These are phyloP conservation scores for Russula sp. DNA, from an alignment of 768 basidiomycete species.

Conservation along the genomic window DNA sequence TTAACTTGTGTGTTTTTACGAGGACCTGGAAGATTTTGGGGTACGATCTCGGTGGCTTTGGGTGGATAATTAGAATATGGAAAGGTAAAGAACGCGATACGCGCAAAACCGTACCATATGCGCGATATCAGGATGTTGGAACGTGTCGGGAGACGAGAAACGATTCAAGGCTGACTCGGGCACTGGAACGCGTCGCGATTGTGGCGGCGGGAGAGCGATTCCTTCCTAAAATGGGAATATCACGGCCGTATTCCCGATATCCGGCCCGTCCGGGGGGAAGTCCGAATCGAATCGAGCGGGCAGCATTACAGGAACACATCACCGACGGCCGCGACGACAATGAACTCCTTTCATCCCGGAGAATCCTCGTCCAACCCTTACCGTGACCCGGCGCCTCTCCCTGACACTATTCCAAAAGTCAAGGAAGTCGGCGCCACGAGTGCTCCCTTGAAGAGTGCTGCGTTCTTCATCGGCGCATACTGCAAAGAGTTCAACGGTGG, in stretches of 20 bases:
- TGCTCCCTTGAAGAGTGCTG: constrained; percentile 91
- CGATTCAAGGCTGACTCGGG: background rate
- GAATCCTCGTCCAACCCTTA: constrained; percentile 50
- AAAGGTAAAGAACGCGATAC: background rate
- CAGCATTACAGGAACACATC: constrained; percentile 15
- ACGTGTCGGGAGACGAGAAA: background rate
- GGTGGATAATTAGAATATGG: background rate
- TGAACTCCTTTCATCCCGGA: constrained; percentile 53
- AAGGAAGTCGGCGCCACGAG: constrained; percentile 86
- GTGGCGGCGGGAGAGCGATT: constrained; percentile 3
- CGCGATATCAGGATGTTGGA: background rate
- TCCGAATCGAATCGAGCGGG: too few relatives aligned
- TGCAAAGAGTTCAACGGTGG: constrained; percentile 96
- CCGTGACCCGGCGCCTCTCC: constrained; percentile 64
- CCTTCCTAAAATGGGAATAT: background rate
- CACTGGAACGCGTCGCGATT: constrained; percentile 12
- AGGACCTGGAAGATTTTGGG: constrained; percentile 66
- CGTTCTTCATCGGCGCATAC: constrained; percentile 94
- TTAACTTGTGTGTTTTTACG: constrained; percentile 72
- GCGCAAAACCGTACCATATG: constrained; percentile 20
- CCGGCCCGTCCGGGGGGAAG: too few relatives aligned
- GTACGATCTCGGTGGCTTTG: constrained; percentile 52
- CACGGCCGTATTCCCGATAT: background rate
- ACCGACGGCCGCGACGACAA: constrained; percentile 36
- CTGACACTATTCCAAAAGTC: constrained; percentile 68